Conservation (phyloP, 2,329 filamentous ascomycete genomes). For the Pyrenochaeta sp. region DNA sequence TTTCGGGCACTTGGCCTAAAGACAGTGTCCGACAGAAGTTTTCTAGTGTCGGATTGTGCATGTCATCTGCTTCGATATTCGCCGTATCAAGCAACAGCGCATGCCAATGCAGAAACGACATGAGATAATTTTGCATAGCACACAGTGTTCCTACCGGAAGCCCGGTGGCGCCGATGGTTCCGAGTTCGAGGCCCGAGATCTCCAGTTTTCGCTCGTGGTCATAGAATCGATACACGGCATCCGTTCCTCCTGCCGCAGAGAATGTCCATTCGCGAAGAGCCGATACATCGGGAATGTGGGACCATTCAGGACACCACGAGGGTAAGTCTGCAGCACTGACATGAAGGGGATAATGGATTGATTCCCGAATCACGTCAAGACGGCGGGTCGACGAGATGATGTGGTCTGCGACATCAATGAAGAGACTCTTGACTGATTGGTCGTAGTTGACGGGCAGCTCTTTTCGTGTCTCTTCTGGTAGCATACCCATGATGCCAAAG, state of each 20-base stretch:
- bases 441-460: constrained; percentile 43
- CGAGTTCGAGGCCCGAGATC: constrained; percentile 41
- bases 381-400: constrained; percentile 28
- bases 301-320: constrained; percentile 50
- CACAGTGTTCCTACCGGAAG: constrained; percentile 40
- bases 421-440: constrained; percentile 42
- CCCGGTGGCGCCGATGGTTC: constrained; percentile 30
- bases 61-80: constrained; percentile 6
- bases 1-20: constrained; percentile 28
- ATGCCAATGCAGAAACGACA: constrained; percentile 49
- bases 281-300: constrained; percentile 27
- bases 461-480: constrained; percentile 30
- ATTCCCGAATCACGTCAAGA: constrained; percentile 48
- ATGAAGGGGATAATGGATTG: constrained; percentile 42
- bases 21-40: constrained; percentile 42
- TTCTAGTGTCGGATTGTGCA: constrained; percentile 21
- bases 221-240: constrained; percentile 27
- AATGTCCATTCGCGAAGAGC: constrained; percentile 27
- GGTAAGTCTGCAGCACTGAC: constrained; percentile 35
- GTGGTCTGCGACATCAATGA: constrained; percentile 45
- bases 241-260: constrained; percentile 16
- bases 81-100: constrained; percentile 28
- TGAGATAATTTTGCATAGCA: constrained; percentile 41
- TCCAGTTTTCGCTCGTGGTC: constrained; percentile 36
- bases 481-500: constrained; percentile 46